A percentile compares a stretch with the other conserved stretches of the same genome.
These are phyloP conservation scores for Candida adriatica DNA, from an alignment of 805 yeast genomes.

Conservation along the genomic window DNA sequence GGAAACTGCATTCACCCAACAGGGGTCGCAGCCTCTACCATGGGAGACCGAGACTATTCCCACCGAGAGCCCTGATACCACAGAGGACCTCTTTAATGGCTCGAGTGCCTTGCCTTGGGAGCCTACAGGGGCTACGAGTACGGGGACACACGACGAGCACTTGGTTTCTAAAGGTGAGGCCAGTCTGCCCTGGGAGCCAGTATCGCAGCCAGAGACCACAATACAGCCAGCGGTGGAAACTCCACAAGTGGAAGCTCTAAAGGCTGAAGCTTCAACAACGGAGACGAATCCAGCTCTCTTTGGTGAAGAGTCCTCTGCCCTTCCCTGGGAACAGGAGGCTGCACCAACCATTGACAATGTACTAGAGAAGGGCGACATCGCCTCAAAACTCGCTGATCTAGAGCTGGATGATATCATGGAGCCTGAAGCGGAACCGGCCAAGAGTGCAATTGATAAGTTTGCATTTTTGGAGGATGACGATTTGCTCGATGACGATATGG, in stretches of 20 bases:
- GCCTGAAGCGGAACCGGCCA: not conserved
- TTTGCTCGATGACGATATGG: conserved; percentile 15
- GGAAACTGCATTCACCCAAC: too few relatives aligned
- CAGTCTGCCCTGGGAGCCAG: conserved; percentile 2
- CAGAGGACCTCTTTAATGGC: too few relatives aligned
- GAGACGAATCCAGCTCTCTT: not conserved
- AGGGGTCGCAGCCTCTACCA: too few relatives aligned
- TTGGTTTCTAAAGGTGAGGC: not conserved
- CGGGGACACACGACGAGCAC: conserved; percentile 2
- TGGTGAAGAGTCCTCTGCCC: not conserved
- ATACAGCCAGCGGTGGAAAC: not conserved
- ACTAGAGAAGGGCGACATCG: too few relatives aligned
- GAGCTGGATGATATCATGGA: too few relatives aligned
- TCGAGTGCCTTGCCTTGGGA: too few relatives aligned
- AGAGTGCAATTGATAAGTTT: conserved; percentile 7
- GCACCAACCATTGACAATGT: conserved; percentile 1
- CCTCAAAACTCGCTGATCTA: too few relatives aligned
- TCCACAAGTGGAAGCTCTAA: not conserved
- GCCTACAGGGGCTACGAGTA: not conserved
- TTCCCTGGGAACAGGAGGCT: not conserved
- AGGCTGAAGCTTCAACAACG: not conserved
- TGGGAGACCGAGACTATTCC: too few relatives aligned
- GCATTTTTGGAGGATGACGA: conserved; percentile 17
- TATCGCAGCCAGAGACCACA: conserved; percentile 1
- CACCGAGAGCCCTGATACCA: too few relatives aligned